Base-by-base conservation (phyloP, 176 grass and related monocot genomes). In the Melocanna baccifera region DNA sequence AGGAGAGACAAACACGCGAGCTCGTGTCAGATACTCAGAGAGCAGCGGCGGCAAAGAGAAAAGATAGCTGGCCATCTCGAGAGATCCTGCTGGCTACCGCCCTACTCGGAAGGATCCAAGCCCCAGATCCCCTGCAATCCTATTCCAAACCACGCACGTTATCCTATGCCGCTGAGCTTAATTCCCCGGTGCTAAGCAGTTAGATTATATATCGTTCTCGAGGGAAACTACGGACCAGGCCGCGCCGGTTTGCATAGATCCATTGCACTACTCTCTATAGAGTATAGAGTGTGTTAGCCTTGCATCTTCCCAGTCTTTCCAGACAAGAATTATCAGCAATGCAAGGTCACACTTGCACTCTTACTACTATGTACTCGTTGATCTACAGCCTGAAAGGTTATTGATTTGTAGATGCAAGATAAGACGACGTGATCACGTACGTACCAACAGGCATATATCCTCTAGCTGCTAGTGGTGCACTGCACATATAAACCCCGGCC, bases 1-100 rank as follows among this genome's bases (percentile, higher is more conserved):
- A 80, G 73, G 82, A 87, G 90, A 94, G 87, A 94, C 92, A 90
- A 91, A 81, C 87, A 72, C 56, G 85, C 64, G 87, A 86, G 83
- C 85, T 86, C 41, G 37, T 92, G 90, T 86, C 90, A 90, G 90
- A 71, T 22, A 37, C 78, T 40, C 76, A 69, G 45, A 62, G 83
- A 87, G 63, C 48, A 71, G 64, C 57, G 26, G 51, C 75, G 77
- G 77, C 71, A 86, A 43, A 67, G 59, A 63, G 20, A 53, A 77
- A 36, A 77, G 43, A 85, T 84, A 61, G 82, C 76, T 69, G 70
- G 6, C 9, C 71, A 62, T 76, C 88, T 85, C 83, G 87, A 89
- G 87, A 88, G 87, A 89, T 85, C 82, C 62, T 85, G 22, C 53
- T 83, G 32, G 9, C 46, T 68, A 77, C 63, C 28, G 52, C 87